Percentiles rank a stretch among this genome's conserved stretches.
Evolutionary conservation across 169 alveolate genomes (phyloP).

Genomic region (Plasmodium yoelii): DNA sequence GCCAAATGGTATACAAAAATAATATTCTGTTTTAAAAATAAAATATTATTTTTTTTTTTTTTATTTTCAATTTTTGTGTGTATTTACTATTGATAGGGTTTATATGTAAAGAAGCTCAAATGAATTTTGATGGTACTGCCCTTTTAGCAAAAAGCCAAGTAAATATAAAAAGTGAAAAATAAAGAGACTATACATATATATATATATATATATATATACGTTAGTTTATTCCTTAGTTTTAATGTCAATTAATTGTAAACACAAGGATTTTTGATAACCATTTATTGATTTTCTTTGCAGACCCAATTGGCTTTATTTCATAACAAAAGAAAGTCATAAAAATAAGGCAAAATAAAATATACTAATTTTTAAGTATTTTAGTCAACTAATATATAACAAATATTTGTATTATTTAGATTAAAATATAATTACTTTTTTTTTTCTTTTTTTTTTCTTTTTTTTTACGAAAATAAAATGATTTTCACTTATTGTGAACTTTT

Average conservation of each 20-base stretch:
- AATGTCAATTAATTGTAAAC: too few relatives aligned
- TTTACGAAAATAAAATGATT: too few relatives aligned
- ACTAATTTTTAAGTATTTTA: too few relatives aligned
- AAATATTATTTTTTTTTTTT: neutral
- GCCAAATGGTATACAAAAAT: conserved; percentile 18
- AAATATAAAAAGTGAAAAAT: neutral
- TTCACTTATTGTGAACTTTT: too few relatives aligned
- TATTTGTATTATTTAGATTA: too few relatives aligned
- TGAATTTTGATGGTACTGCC: neutral
- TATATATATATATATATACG: neutral
- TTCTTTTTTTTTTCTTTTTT: too few relatives aligned
- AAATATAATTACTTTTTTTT: too few relatives aligned
- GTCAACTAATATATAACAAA: too few relatives aligned
- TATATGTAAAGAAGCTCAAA: neutral
- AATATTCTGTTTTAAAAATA: neutral
- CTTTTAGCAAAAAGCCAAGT: neutral
- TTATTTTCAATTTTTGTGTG: neutral
- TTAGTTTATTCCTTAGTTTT: too few relatives aligned
- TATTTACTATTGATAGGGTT: neutral
- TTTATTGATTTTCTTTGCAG: neutral
- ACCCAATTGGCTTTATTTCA: neutral
- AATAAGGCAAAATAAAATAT: too few relatives aligned
- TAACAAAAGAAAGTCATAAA: neutral
- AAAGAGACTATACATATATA: neutral
- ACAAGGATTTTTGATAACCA: neutral